Evolutionary conservation across 768 basidiomycete species (phyloP), one percentile per base, ranked within the genome.

Genomic region (Phylloporus sp.): DNA sequence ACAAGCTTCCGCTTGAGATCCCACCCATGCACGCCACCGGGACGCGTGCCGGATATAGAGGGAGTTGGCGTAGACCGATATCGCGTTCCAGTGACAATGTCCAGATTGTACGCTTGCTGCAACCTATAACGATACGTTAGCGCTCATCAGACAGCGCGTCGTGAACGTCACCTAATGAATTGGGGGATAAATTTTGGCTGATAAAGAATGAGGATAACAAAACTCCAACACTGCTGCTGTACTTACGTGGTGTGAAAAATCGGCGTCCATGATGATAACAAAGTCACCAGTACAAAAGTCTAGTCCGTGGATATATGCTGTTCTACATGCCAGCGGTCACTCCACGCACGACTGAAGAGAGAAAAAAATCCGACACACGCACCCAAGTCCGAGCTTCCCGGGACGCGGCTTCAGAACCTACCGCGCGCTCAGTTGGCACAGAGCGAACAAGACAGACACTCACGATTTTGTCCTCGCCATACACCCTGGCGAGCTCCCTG

Each of bases 181-280:
- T 93, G 85, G 5, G 90, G 90, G 46, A 95, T 93, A 64, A 93
- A 95, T 69, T 94, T 95, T 32, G 92, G 92, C 92, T 93, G 44
- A 23, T 14, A n/a, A 9, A 28, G 34, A 21, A 42, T 59, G 29
- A 53, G 42, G 39, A 44, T 23, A 35, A 20, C 24, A 38, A 22
- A 21, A 36, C 33, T 2, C 13, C 26, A 9, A 24, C n/a, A 3
- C 3, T 4, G 23, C 15, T 1, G 23, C 41, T 39, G n/a, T 17
- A 69, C 86, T 36, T 69, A 91, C 91, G 56, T 95, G 92, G 60
- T 95, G 92, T 6, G 90, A 93, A 67, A 95, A 93, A 69, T 95
- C 92, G 41, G 92, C 92, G 58, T 95, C 92, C 92, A 95, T 95
- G 63, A 95, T 94, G 61, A 94, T 89, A 18, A 93, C 90, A 69